phyloP scores from a whole-genome alignment of 2,329 filamentous ascomycete genomes.

The Dryadomyces quercivorus region DNA sequence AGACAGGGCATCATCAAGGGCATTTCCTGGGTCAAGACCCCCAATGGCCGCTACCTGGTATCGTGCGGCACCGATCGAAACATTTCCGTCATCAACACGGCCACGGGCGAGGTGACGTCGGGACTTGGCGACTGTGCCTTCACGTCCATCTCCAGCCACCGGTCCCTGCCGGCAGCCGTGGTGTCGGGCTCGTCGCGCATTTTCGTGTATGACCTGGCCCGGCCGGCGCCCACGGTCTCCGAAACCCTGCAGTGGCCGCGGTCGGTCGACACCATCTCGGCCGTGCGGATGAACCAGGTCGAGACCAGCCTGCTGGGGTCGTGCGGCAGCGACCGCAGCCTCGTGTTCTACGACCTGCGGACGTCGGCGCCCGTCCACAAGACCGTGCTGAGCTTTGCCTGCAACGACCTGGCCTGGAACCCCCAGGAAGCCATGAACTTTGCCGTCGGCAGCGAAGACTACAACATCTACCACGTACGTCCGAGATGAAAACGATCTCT shows the following conservation, averaged over 20 bases:
- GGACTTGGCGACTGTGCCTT: slow-evolving; percentile 79
- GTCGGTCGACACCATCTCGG: slow-evolving; percentile 65
- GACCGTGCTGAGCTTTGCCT: slow-evolving; percentile 68
- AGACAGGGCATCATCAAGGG: slow-evolving; percentile 71
- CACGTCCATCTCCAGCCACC: slow-evolving; percentile 31
- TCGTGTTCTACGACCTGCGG: slow-evolving; percentile 86
- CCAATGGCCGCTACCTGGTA: slow-evolving; percentile 19
- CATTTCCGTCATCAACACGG: slow-evolving; percentile 86
- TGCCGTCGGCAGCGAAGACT: slow-evolving; percentile 85
- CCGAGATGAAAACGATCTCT: background rate
- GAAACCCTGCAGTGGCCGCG: slow-evolving; percentile 30
- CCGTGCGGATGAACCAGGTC: slow-evolving; percentile 81
- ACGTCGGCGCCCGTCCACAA: slow-evolving; percentile 75
- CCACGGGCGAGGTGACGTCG: slow-evolving; percentile 68
- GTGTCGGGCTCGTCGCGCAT: slow-evolving; percentile 12
- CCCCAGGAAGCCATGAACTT: slow-evolving; percentile 64
- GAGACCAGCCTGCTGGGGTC: slow-evolving; percentile 87
- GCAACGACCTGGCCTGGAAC: slow-evolving; percentile 82
- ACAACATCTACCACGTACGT: slow-evolving; percentile 62
- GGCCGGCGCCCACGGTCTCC: slow-evolving; percentile 7
- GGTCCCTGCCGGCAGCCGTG: slow-evolving; percentile 8
- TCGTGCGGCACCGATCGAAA: slow-evolving; percentile 70
- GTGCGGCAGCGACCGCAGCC: slow-evolving; percentile 69
- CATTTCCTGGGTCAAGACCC: slow-evolving; percentile 76
- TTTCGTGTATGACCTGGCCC: slow-evolving; percentile 11